Evolutionary conservation across 768 basidiomycete species (phyloP).

Genomic region (Cyclocybe cylindracea): DNA sequence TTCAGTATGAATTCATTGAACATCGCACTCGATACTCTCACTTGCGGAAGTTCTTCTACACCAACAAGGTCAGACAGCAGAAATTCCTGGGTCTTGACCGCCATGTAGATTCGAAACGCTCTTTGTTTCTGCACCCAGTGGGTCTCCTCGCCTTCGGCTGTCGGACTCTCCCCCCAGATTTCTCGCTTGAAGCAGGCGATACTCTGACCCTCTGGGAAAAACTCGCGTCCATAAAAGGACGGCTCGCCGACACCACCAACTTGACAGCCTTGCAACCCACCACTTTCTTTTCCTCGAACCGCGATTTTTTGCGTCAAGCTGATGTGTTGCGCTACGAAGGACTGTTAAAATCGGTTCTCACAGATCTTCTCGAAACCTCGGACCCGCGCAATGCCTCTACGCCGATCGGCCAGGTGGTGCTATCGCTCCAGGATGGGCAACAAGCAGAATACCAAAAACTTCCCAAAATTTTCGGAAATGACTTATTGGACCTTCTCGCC

Average conservation of each 20-base stretch:
- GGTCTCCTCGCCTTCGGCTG: slow-evolving; percentile 56
- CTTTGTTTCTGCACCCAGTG: slow-evolving; percentile 66
- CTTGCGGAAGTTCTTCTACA: slow-evolving; percentile 67
- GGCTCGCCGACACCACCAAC: slow-evolving; percentile 13
- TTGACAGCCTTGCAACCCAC: slow-evolving; percentile 40
- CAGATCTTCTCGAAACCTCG: slow-evolving; percentile 33
- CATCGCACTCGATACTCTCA: slow-evolving; percentile 75
- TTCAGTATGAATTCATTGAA: slow-evolving; percentile 58
- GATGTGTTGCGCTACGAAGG: slow-evolving; percentile 63
- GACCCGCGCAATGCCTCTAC: slow-evolving; percentile 34
- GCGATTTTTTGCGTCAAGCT: slow-evolving; percentile 49
- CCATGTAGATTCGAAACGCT: slow-evolving; percentile 37
- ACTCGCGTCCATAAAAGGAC: slow-evolving; percentile 22
- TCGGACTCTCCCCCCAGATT: slow-evolving; percentile 55
- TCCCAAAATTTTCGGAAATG: slow-evolving; percentile 30
- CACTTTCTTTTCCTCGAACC: slow-evolving; percentile 41
- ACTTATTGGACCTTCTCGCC: slow-evolving; percentile 53
- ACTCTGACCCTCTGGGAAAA: slow-evolving; percentile 52
- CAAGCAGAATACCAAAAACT: slow-evolving; percentile 5
- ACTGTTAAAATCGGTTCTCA: slow-evolving; percentile 46
- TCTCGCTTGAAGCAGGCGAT: slow-evolving; percentile 64
- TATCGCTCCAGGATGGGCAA: slow-evolving; percentile 37
- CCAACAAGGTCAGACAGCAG: slow-evolving; percentile 19
- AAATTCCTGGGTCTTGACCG: slow-evolving; percentile 39
- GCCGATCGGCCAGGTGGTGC: slow-evolving; percentile 39